A percentile compares a stretch with the other conserved stretches of the same genome.
Evolutionary conservation across 108 stramenopile genomes (phyloP).

Genomic region (Skeletonema marinoi): DNA sequence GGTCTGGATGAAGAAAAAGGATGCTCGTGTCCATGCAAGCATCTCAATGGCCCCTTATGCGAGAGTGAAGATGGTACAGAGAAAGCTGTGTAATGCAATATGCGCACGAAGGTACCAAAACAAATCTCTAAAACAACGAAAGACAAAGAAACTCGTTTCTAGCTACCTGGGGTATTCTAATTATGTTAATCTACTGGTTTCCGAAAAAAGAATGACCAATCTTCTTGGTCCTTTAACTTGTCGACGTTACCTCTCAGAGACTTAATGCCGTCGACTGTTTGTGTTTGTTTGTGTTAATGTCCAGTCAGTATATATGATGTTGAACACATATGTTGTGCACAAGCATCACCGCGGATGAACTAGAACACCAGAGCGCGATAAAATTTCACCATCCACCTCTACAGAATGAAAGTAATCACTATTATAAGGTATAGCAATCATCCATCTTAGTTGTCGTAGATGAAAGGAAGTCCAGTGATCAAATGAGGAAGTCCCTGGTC

Average conservation of each 20-base stretch:
- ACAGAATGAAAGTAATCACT: neutral
- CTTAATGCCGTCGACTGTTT: constrained; percentile 5
- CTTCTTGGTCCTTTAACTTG: constrained; percentile 1
- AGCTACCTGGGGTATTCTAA: constrained; percentile 7
- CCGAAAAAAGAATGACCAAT: constrained; percentile 13
- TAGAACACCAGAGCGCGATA: constrained; percentile 11
- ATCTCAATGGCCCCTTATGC: too few species aligned
- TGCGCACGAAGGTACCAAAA: too few species aligned
- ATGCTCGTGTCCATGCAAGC: too few species aligned
- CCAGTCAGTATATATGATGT: neutral
- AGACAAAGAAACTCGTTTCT: neutral
- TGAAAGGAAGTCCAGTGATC: constrained; percentile 69
- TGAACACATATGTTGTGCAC: neutral
- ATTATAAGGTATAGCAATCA: constrained; percentile 15
- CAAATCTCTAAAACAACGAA: too few species aligned
- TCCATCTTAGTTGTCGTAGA: constrained; percentile 51
- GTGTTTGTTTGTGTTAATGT: neutral
- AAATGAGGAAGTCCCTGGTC: constrained; percentile 31
- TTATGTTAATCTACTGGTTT: constrained; percentile 18
- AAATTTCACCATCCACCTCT: constrained; percentile 8
- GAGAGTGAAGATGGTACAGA: too few species aligned
- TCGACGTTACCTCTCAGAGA: neutral
- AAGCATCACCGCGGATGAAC: constrained; percentile 6
- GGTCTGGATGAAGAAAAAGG: too few species aligned
- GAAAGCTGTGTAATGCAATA: too few species aligned